Percentiles rank a stretch among this genome's conserved stretches.
Evolutionary conservation across 2,329 filamentous ascomycete species (phyloP).

Genomic region (Tolypocladium ovalisporum): DNA sequence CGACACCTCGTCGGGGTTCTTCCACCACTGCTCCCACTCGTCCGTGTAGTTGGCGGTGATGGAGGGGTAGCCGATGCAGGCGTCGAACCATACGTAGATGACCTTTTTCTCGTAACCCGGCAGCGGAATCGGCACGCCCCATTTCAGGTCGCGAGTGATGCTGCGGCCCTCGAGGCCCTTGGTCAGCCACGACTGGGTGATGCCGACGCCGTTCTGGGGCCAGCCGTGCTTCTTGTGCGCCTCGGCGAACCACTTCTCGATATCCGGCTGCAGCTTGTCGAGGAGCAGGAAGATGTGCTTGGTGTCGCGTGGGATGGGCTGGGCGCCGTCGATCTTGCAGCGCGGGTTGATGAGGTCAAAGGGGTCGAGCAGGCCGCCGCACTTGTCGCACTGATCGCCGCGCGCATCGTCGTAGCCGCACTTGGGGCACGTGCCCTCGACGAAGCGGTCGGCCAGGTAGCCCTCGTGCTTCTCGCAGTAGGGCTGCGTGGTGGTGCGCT

Average conservation of each 20-base stretch:
- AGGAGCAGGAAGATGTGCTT: conserved; percentile 87
- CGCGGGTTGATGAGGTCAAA: conserved; percentile 71
- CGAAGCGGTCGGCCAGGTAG: conserved; percentile 78
- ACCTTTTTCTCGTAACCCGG: conserved; percentile 52
- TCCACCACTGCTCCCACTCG: conserved; percentile 92
- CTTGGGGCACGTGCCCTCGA: conserved; percentile 68
- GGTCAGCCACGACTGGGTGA: conserved; percentile 71
- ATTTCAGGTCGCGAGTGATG: conserved; percentile 87
- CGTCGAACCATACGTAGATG: conserved; percentile 89
- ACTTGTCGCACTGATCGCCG: conserved; percentile 67
- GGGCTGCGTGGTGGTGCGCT: conserved; percentile 78
- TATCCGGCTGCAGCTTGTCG: conserved; percentile 67
- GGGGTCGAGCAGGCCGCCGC: conserved; percentile 60
- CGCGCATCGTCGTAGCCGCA: conserved; percentile 62
- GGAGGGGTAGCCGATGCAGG: conserved; percentile 88
- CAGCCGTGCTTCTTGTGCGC: conserved; percentile 65
- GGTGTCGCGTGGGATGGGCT: conserved; percentile 68
- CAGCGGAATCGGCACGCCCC: conserved; percentile 57
- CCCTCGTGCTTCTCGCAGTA: conserved; percentile 72
- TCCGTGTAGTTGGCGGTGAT: conserved; percentile 85
- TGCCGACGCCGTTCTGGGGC: conserved; percentile 64
- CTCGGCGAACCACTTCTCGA: conserved; percentile 67
- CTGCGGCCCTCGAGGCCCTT: conserved; percentile 78
- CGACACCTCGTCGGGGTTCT: conserved; percentile 74
- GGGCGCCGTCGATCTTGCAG: conserved; percentile 83